These are phyloP conservation scores for bread wheat (Triticum aestivum) DNA, from an alignment of 176 grass and related monocot genomes.

Conservation along the genomic window DNA sequence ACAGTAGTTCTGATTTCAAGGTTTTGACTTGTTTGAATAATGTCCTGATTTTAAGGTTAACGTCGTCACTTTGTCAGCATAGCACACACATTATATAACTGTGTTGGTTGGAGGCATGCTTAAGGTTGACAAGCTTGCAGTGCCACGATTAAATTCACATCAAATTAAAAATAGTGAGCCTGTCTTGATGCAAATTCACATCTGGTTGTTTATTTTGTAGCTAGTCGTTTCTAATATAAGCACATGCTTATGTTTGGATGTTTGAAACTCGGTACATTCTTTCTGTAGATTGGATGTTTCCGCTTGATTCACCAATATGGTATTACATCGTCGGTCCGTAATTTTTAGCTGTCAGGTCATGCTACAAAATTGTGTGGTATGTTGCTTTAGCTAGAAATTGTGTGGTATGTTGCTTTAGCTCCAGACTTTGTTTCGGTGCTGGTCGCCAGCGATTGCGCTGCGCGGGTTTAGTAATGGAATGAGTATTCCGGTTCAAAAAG, in stretches of 20 bases:
- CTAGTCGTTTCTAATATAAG: not conserved
- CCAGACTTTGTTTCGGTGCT: too few species aligned
- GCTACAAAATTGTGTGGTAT: not conserved
- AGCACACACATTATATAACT: not conserved
- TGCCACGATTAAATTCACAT: not conserved
- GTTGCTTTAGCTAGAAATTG: conserved; percentile 14
- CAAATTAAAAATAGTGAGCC: not conserved
- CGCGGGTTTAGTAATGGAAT: too few species aligned
- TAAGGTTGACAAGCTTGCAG: not conserved
- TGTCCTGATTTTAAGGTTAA: not conserved
- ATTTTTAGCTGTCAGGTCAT: not conserved
- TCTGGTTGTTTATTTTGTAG: not conserved
- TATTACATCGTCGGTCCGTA: not conserved
- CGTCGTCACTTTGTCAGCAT: not conserved
- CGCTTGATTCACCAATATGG: not conserved
- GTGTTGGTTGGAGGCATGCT: not conserved
- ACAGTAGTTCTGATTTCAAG: not conserved
- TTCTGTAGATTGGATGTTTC: not conserved
- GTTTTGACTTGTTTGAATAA: not conserved
- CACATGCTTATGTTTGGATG: not conserved
- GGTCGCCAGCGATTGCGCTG: too few species aligned
- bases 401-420: too few species aligned
- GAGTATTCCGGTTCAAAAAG: too few species aligned
- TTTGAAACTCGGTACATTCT: not conserved
- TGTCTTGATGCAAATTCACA: not conserved